phyloP scores from a whole-genome alignment of 2,329 filamentous ascomycete species.

The Cercospora sesami region DNA sequence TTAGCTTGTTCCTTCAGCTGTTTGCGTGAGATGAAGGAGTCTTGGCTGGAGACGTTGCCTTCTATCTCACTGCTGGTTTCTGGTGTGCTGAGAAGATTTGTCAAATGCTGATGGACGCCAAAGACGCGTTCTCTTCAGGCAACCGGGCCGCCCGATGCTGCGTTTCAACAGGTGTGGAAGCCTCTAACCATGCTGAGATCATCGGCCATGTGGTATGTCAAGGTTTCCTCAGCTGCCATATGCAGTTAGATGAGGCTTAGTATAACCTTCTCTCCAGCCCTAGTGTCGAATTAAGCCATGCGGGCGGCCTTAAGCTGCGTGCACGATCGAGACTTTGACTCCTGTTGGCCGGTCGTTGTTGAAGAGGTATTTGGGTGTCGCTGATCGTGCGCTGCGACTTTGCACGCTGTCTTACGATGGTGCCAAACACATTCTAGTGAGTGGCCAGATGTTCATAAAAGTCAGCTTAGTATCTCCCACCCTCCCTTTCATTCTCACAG shows the following conservation, averaged over 20 bases:
- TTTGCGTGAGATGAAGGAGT: background rate
- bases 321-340: background rate
- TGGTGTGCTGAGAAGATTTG: background rate
- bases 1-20: slow-evolving; percentile 3
- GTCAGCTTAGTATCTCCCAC: background rate
- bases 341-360: background rate
- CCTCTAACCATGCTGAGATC: background rate
- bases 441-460: background rate
- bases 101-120: background rate
- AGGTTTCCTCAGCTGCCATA: background rate
- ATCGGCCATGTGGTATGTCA: background rate
- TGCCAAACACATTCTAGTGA: background rate
- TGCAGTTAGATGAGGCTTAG: background rate
- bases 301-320: background rate
- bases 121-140: background rate
- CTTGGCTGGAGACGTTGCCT: background rate
- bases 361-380: background rate
- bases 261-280: background rate
- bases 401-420: background rate
- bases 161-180: background rate
- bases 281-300: background rate
- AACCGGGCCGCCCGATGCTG: background rate
- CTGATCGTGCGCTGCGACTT: background rate
- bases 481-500: background rate
- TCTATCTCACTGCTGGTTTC: background rate